A percentile compares a stretch with the other conserved stretches of the same genome.
Conservation (phyloP, 192 early-diverging fungal species). For the Coemansia sp. region DNA sequence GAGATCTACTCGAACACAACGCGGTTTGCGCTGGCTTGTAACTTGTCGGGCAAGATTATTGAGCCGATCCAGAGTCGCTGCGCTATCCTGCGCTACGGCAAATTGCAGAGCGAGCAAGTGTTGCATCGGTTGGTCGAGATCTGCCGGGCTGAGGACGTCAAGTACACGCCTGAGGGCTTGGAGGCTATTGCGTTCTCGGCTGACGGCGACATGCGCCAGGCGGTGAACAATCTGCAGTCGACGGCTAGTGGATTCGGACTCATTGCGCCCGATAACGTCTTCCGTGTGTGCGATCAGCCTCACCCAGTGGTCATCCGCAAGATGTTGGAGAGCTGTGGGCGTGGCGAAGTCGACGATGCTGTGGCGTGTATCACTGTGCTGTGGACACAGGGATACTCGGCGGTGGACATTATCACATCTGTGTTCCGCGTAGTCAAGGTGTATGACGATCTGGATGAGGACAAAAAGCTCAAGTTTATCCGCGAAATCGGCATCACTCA, state of each 20-base stretch:
- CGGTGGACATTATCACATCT: constrained; percentile 90
- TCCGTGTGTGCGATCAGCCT: constrained; percentile 97
- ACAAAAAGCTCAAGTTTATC: constrained; percentile 83
- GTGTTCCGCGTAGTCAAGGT: constrained; percentile 90
- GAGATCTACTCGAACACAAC: constrained; percentile 96
- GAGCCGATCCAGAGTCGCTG: constrained; percentile 98
- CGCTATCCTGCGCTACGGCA: constrained; percentile 86
- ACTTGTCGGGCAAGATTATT: constrained; percentile 95
- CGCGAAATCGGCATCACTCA: constrained; percentile 93
- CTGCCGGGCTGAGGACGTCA: constrained; percentile 82
- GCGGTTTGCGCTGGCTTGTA: constrained; percentile 96
- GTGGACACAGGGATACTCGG: constrained; percentile 85
- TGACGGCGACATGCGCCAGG: constrained; percentile 99
- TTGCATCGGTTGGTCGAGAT: constrained; percentile 82
- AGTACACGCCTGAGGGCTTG: constrained; percentile 85
- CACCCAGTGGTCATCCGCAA: constrained; percentile 81
- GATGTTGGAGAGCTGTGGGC: constrained; percentile 74
- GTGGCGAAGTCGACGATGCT: constrained; percentile 74
- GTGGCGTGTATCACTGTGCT: constrained; percentile 69
- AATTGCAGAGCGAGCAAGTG: constrained; percentile 80
- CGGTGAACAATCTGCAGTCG: constrained; percentile 95
- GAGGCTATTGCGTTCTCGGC: constrained; percentile 95
- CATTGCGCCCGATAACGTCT: constrained; percentile 89
- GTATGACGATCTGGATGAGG: constrained; percentile 75
- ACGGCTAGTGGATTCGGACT: constrained; percentile 86